Evolutionary conservation across 192 early-diverging fungal genomes (phyloP), one percentile per base, ranked within the genome.

Genomic region (Dissophora ornata): DNA sequence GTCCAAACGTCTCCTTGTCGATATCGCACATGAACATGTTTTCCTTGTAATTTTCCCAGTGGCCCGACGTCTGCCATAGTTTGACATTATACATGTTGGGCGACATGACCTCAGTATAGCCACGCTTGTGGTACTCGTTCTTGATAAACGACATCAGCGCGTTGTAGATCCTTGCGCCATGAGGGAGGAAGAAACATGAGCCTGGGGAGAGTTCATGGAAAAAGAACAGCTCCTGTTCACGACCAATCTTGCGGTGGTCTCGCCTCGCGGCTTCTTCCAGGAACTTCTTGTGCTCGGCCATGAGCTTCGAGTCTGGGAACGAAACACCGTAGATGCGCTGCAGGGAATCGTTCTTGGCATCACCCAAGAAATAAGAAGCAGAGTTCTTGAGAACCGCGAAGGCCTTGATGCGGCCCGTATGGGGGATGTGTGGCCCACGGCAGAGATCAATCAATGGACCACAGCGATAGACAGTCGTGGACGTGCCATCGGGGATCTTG

Each of bases 51-150:
- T 99, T 96, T 11, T 87, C 84, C 87, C 89, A 97, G 85, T 99
- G 97, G 0, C 98, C 98, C 13, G 92, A 94, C 80, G 85, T 89
- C 78, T 97, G 83, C 98, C 98, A 99, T 32, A 99, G 84, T 83
- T 99, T 96, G 55, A 90, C 83, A 84, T 97, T 98, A 82, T 91
- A 99, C 92, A 99, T 96, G 81, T 99, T 99, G 58, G 98, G 98
- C 21, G 95, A 90, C 61, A 98, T 89, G 29, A 99, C 98, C 81
- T 99, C 98, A 46, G 91, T 87, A 77, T 95, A 99, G 7, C 98
- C 98, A 51, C 97, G 92, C 53, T 92, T 86, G 38, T 86, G 84
- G 73, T 99, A 98, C 84, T 97, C 90, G 10, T 38, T 54, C 67
- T 90, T 94, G 80, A 96, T 94, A 61, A 99, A 87, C 18, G 94